Conservation (phyloP, 805 yeast species). For the Sugiyamaella valdiviana region DNA sequence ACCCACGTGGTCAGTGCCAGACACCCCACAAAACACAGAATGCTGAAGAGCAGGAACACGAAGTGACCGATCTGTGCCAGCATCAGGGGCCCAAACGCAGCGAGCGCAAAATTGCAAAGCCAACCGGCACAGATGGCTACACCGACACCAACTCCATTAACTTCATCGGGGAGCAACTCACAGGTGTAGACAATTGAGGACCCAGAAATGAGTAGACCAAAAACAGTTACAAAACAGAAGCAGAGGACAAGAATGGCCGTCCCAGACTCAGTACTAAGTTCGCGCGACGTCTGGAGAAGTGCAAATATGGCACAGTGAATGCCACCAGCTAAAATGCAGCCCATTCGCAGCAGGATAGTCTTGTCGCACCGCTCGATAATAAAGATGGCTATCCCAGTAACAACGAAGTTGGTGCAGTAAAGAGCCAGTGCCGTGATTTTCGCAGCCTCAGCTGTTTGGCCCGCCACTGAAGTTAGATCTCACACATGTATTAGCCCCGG, state of each 20-base stretch:
- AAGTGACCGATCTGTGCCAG: slow-evolving; percentile 5
- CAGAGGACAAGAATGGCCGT: slow-evolving; percentile 9
- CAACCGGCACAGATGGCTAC: slow-evolving; percentile 8
- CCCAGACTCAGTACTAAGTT: background rate
- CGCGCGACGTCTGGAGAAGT: background rate
- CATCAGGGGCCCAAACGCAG: slow-evolving; percentile 9
- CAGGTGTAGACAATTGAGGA: slow-evolving; percentile 11
- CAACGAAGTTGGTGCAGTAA: background rate
- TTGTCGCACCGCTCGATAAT: background rate
- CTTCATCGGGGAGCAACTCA: slow-evolving; percentile 9
- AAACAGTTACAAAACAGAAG: slow-evolving; percentile 8
- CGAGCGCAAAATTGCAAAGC: slow-evolving; percentile 7
- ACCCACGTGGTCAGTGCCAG: background rate
- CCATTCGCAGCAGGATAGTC: background rate
- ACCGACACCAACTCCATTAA: slow-evolving; percentile 7
- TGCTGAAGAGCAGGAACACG: slow-evolving; percentile 6
- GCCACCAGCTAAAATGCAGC: background rate
- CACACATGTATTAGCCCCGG: background rate
- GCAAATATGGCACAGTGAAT: background rate
- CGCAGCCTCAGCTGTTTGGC: background rate
- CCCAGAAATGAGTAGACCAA: slow-evolving; percentile 8
- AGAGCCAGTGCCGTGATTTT: background rate
- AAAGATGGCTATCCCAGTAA: background rate
- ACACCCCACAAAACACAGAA: background rate
- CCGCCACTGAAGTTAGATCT: background rate